These are phyloP conservation scores for Quillaja saponaria DNA, from an alignment of 306 rosid genomes.

Conservation along the genomic window DNA sequence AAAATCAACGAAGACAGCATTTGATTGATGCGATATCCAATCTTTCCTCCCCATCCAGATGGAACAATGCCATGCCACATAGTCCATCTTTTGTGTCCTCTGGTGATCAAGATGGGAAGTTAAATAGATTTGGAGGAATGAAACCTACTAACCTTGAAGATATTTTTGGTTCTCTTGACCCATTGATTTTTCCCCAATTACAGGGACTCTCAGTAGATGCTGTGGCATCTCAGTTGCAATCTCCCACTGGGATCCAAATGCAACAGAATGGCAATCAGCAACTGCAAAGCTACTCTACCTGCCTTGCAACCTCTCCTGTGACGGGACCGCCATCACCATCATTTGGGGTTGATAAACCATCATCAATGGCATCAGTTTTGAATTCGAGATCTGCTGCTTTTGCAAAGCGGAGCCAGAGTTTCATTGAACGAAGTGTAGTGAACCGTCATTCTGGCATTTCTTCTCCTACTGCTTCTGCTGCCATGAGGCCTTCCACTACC, in stretches of 20 bases:
- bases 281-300: slow-evolving; percentile 44
- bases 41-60: slow-evolving; percentile 54
- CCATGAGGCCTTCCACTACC: slow-evolving; percentile 37
- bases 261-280: slow-evolving; percentile 55
- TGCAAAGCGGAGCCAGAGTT: slow-evolving; percentile 69
- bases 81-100: slow-evolving; percentile 44
- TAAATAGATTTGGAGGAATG: slow-evolving; percentile 49
- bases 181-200: slow-evolving; percentile 52
- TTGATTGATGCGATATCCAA: slow-evolving; percentile 55
- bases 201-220: slow-evolving; percentile 62
- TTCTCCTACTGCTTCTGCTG: slow-evolving; percentile 38
- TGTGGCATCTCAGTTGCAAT: slow-evolving; percentile 44
- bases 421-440: slow-evolving; percentile 47
- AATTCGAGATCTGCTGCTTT: slow-evolving; percentile 60
- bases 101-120: slow-evolving; percentile 44
- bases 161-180: slow-evolving; percentile 51
- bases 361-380: slow-evolving; percentile 38
- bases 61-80: slow-evolving; percentile 52
- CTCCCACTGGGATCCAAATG: slow-evolving; percentile 58
- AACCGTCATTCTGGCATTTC: slow-evolving; percentile 51
- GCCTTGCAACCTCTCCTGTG: slow-evolving; percentile 45
- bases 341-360: slow-evolving; percentile 36
- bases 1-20: slow-evolving; percentile 56
- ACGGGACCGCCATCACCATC: slow-evolving; percentile 51
- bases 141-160: slow-evolving; percentile 66